These are phyloP conservation scores for Artemisia annua DNA, from an alignment of 129 eudicot genomes.

Conservation along the genomic window DNA sequence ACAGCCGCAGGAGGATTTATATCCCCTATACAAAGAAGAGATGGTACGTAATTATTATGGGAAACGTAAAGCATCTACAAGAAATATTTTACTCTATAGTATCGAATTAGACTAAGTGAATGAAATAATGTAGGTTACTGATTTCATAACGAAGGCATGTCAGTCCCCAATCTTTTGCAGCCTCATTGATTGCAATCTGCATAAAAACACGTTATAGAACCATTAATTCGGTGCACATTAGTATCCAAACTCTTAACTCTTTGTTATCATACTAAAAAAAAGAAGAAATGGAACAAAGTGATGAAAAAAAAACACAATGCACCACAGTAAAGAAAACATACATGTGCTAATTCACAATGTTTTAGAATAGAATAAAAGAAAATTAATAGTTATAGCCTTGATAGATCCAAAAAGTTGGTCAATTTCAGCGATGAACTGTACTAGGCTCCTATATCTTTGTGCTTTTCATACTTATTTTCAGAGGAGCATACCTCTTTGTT, in stretches of 20 bases:
- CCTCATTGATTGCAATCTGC: slow-evolving; percentile 89
- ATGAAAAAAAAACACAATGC: not conserved
- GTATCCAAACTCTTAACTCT: not conserved
- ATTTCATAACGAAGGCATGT: slow-evolving; percentile 95
- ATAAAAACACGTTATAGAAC: slow-evolving; percentile 21
- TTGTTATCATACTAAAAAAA: not conserved
- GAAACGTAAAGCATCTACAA: not conserved
- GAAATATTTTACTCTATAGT: slow-evolving; percentile 20
- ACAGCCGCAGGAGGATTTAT: slow-evolving; percentile 96
- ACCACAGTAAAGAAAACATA: not conserved
- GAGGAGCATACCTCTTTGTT: no score
- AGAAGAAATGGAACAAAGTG: no score
- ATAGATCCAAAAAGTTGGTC: no score
- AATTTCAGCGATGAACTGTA: no score
- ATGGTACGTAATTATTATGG: not conserved
- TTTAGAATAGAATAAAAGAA: not conserved
- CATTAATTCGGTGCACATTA: slow-evolving; percentile 21
- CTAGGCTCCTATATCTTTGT: no score
- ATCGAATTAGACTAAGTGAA: slow-evolving; percentile 16
- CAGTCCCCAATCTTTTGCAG: slow-evolving; percentile 87
- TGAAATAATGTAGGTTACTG: slow-evolving; percentile 37
- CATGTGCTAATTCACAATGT: not conserved
- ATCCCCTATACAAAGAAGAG: slow-evolving; percentile 58
- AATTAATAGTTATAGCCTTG: no score
- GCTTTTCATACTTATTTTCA: no score